Evolutionary conservation across 2,329 filamentous ascomycete genomes (phyloP).

Genomic region (Corinectria fuckeliana): DNA sequence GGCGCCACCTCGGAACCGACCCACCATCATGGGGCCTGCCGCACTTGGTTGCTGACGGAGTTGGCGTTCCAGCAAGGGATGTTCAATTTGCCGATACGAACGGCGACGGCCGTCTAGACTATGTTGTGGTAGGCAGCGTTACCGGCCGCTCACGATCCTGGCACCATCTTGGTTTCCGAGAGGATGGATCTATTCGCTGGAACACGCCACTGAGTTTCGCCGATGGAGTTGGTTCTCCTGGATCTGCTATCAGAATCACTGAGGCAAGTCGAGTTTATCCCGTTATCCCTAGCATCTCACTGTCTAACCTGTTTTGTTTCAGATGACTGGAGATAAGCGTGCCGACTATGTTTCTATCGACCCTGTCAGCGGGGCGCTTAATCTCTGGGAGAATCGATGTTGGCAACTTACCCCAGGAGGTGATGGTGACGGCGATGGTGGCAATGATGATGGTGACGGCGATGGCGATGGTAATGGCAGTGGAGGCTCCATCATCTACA

Average conservation of each 20-base stretch:
- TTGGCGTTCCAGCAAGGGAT: background rate
- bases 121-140: slow-evolving; percentile 11
- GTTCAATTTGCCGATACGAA: slow-evolving; percentile 27
- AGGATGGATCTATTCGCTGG: background rate
- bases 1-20: background rate
- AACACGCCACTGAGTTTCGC: background rate
- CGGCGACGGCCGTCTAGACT: slow-evolving; percentile 25
- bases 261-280: background rate
- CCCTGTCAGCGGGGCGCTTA: background rate
- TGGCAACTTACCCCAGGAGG: background rate
- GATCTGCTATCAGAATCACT: background rate
- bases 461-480: background rate
- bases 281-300: background rate
- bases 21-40: background rate
- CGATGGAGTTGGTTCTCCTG: background rate
- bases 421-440: background rate
- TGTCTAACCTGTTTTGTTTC: background rate
- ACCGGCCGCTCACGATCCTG: background rate
- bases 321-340: background rate
- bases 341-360: background rate
- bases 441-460: background rate
- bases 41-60: background rate
- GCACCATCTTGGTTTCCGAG: background rate
- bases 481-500: slow-evolving; percentile 5
- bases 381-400: background rate